Percentiles rank a stretch among this genome's conserved stretches.
phyloP scores from a whole-genome alignment of 2,329 filamentous ascomycete species.

The Penicillium oxalicum region DNA sequence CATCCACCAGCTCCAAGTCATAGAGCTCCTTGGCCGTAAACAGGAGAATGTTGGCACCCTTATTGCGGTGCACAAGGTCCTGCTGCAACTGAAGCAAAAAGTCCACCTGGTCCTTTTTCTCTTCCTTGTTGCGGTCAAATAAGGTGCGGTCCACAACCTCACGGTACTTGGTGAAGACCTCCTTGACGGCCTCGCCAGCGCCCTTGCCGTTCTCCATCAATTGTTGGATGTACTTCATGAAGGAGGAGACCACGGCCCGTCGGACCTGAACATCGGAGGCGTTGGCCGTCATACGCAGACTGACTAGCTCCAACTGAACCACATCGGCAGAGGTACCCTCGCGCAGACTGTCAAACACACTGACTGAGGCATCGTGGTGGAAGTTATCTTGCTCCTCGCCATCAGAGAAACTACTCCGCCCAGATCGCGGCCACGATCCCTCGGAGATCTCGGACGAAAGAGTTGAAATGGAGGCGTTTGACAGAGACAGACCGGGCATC shows the following conservation, averaged over 20 bases:
- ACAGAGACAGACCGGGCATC: slow-evolving; percentile 42
- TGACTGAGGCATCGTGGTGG: slow-evolving; percentile 79
- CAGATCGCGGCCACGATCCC: slow-evolving; percentile 62
- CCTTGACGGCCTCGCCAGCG: slow-evolving; percentile 59
- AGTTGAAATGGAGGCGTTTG: slow-evolving; percentile 57
- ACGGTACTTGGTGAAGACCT: slow-evolving; percentile 59
- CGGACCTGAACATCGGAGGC: slow-evolving; percentile 86
- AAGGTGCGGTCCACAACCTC: slow-evolving; percentile 55
- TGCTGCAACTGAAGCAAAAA: slow-evolving; percentile 76
- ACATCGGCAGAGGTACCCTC: slow-evolving; percentile 68
- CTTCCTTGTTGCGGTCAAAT: slow-evolving; percentile 49
- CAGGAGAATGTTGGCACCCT: slow-evolving; percentile 63
- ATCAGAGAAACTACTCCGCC: slow-evolving; percentile 66
- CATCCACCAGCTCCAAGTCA: slow-evolving; percentile 75
- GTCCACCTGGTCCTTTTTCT: slow-evolving; percentile 70
- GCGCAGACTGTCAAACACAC: slow-evolving; percentile 78
- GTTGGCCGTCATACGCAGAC: slow-evolving; percentile 82
- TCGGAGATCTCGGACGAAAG: slow-evolving; percentile 52
- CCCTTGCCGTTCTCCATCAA: slow-evolving; percentile 56
- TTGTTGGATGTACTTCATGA: slow-evolving; percentile 73
- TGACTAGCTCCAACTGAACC: slow-evolving; percentile 89
- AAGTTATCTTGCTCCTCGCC: slow-evolving; percentile 60
- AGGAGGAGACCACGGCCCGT: slow-evolving; percentile 75
- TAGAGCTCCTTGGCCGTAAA: slow-evolving; percentile 80
- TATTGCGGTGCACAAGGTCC: slow-evolving; percentile 62